phyloP scores from a whole-genome alignment of 805 yeast genomes.

The Pichia thaimueangensis region DNA sequence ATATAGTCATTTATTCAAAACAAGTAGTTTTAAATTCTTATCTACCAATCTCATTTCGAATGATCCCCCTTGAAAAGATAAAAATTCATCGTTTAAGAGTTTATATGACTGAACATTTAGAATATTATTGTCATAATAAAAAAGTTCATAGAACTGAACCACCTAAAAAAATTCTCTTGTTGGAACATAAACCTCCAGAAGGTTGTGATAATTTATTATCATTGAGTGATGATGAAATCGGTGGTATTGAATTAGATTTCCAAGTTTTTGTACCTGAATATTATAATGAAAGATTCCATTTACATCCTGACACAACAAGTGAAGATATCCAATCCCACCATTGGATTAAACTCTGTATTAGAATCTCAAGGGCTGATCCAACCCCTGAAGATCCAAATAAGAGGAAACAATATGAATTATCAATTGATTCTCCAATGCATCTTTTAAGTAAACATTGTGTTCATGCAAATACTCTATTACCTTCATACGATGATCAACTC shows the following conservation, averaged over 20 bases:
- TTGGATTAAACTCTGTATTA: conserved; percentile 86
- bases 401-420: conserved; percentile 87
- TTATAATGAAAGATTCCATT: conserved; percentile 46
- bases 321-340: conserved; percentile 82
- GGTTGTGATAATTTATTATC: conserved; percentile 44
- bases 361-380: conserved; percentile 66
- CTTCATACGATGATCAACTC: conserved; percentile 48
- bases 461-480: conserved; percentile 71
- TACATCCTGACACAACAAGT: conserved; percentile 84
- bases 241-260: conserved; percentile 77
- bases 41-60: conserved; percentile 75
- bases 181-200: conserved; percentile 68
- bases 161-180: conserved; percentile 64
- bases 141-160: conserved; percentile 94
- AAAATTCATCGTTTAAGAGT: conserved; percentile 81
- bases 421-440: conserved; percentile 92
- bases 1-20: conserved; percentile 85
- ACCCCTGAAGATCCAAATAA: conserved; percentile 39
- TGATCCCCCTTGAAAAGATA: conserved; percentile 83
- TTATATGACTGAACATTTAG: conserved; percentile 81
- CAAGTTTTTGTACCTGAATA: conserved; percentile 77
- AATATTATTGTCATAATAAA: conserved; percentile 79
- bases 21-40: conserved; percentile 77
- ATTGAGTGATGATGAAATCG: conserved; percentile 41
- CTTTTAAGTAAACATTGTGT: conserved; percentile 70